Percentiles rank a stretch among this genome's conserved stretches.
Evolutionary conservation across 306 rosid genomes (phyloP).

Genomic region (Cucurbita maxima): DNA sequence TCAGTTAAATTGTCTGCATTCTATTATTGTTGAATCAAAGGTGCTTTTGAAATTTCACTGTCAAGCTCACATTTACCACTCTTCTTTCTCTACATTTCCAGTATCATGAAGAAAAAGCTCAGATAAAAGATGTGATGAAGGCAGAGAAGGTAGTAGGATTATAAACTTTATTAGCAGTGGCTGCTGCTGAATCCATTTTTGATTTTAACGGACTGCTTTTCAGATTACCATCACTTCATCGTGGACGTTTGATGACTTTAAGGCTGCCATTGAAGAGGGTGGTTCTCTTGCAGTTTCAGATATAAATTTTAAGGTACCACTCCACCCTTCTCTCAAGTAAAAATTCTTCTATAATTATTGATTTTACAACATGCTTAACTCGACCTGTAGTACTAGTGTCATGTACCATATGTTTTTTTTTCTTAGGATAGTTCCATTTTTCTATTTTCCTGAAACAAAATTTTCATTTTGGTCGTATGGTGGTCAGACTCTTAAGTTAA

Average conservation of each 20-base stretch:
- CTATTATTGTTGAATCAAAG: neutral
- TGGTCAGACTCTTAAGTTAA: neutral
- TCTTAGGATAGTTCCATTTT: neutral
- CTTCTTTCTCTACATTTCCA: constrained; percentile 15
- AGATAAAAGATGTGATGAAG: constrained; percentile 61
- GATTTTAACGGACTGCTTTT: constrained; percentile 7
- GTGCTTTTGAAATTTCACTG: neutral
- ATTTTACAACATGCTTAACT: neutral
- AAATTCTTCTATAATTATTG: neutral
- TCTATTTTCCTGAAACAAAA: neutral
- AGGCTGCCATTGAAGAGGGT: constrained; percentile 38
- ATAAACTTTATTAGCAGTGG: constrained; percentile 5
- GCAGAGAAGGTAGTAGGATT: constrained; percentile 59
- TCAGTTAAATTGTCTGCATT: neutral
- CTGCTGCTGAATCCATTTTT: constrained; percentile 5
- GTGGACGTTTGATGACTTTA: constrained; percentile 61
- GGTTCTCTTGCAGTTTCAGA: constrained; percentile 47
- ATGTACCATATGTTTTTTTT: neutral
- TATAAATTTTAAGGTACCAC: constrained; percentile 66
- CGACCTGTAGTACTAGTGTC: neutral
- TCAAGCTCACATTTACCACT: neutral
- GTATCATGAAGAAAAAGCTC: constrained; percentile 80
- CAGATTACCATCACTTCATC: constrained; percentile 51
- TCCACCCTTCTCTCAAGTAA: neutral
- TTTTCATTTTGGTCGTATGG: neutral